Percentiles rank a stretch among this genome's conserved stretches.
phyloP scores from a whole-genome alignment of 1,139 yeast genomes.

The Suhomyces anneliseae region DNA sequence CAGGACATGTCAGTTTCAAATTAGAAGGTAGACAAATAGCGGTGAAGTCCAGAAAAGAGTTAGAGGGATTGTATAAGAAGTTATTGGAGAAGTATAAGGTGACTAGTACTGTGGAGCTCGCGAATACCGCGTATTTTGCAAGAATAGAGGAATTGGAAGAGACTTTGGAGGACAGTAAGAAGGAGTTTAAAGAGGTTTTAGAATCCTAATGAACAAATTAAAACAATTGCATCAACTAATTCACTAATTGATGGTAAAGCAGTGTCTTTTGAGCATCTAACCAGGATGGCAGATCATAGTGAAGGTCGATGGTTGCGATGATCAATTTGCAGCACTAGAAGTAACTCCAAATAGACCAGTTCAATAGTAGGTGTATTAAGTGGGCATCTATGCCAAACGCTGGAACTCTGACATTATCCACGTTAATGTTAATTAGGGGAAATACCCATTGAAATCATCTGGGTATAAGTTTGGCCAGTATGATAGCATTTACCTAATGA shows the following conservation, averaged over 20 bases:
- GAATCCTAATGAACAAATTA: not conserved
- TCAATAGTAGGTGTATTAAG: too few relatives aligned
- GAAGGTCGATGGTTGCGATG: too few relatives aligned
- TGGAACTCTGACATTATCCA: too few relatives aligned
- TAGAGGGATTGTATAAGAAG: conserved; percentile 16
- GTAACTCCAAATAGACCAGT: not conserved
- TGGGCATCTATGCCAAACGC: too few relatives aligned
- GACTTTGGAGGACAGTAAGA: conserved; percentile 13
- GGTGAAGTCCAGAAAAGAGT: conserved; percentile 14
- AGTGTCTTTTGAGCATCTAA: too few relatives aligned
- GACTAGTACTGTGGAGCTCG: conserved; percentile 23
- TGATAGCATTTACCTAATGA: too few relatives aligned
- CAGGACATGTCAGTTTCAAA: conserved; percentile 18
- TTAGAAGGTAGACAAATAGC: conserved; percentile 12
- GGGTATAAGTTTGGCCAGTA: too few relatives aligned
- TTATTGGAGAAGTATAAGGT: conserved; percentile 19
- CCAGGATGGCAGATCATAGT: too few relatives aligned
- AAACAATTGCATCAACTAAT: not conserved
- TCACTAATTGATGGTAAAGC: not conserved
- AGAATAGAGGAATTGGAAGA: conserved; percentile 21
- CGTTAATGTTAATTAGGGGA: too few relatives aligned
- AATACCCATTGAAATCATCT: too few relatives aligned
- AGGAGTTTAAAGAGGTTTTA: conserved; percentile 13
- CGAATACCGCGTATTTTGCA: conserved; percentile 20
- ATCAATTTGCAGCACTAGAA: not conserved